Conservation (phyloP, 495 filamentous ascomycete genomes). For the Lichenothelia convexa region DNA sequence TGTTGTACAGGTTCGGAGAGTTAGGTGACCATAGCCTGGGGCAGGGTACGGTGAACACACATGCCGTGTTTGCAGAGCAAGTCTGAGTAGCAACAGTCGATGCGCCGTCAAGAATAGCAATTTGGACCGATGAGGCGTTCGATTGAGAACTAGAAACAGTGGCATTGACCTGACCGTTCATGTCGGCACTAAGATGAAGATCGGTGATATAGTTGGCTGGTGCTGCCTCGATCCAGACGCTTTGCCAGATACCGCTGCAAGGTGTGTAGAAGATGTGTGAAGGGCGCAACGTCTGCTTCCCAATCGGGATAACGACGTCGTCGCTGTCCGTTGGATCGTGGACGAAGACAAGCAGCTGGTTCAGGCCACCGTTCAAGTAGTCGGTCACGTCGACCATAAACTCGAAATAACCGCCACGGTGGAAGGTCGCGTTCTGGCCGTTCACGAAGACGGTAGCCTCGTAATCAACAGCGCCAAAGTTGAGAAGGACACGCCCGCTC, state of each 20-base stretch:
- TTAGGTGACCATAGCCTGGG: constrained; percentile 41
- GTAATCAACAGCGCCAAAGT: constrained; percentile 54
- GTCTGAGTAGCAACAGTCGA: constrained; percentile 22
- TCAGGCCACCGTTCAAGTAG: constrained; percentile 25
- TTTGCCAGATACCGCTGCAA: constrained; percentile 54
- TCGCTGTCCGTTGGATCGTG: constrained; percentile 43
- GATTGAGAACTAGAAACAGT: constrained; percentile 16
- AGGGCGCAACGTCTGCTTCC: constrained; percentile 40
- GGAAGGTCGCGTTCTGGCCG: constrained; percentile 30
- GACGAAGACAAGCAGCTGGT: constrained; percentile 43
- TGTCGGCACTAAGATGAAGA: constrained; percentile 36
- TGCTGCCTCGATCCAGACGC: constrained; percentile 45
- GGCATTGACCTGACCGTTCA: constrained; percentile 32
- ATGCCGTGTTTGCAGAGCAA: constrained; percentile 26
- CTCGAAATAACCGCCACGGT: constrained; percentile 43
- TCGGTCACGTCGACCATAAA: constrained; percentile 42
- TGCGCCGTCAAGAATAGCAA: constrained; percentile 26
- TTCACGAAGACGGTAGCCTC: constrained; percentile 49
- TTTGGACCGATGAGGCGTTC: constrained; percentile 20
- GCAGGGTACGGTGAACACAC: constrained; percentile 32
- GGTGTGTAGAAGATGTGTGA: constrained; percentile 54
- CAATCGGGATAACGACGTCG: constrained; percentile 38
- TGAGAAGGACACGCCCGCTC: constrained; percentile 32
- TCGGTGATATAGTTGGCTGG: constrained; percentile 34
- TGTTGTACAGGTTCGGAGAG: constrained; percentile 41